Conservation (phyloP, 805 yeast species). For the Peterozyma toletana region DNA sequence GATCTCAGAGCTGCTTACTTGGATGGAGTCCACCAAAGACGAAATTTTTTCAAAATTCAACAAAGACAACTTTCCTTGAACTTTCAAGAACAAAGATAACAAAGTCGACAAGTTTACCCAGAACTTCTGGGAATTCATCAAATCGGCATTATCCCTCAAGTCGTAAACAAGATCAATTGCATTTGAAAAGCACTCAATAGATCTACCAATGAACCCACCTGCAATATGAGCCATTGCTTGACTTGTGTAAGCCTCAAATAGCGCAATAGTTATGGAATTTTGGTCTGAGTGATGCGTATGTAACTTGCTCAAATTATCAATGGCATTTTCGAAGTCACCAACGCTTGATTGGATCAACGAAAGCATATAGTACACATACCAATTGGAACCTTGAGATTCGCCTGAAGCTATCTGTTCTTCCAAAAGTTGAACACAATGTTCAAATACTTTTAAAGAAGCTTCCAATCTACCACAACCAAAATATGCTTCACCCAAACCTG, state of each 20-base stretch:
- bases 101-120: conserved; percentile 67
- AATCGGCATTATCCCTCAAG: not conserved
- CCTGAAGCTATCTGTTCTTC: not conserved
- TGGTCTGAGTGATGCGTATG: conserved; percentile 4
- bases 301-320: conserved; percentile 29
- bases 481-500: conserved; percentile 97
- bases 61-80: conserved; percentile 43
- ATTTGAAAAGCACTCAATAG: conserved; percentile 36
- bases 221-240: conserved; percentile 44
- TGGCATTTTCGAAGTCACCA: conserved; percentile 60
- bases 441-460: conserved; percentile 80
- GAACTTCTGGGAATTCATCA: conserved; percentile 34
- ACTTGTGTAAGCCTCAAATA: conserved; percentile 50
- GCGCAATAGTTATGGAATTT: conserved; percentile 38
- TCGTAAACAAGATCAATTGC: conserved; percentile 28
- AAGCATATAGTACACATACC: conserved; percentile 60
- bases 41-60: conserved; percentile 42
- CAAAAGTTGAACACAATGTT: conserved; percentile 36
- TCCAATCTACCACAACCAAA: conserved; percentile 75
- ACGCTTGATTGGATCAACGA: conserved; percentile 59
- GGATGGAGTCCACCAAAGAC: conserved; percentile 11
- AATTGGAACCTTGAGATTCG: conserved; percentile 41
- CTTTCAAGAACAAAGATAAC: conserved; percentile 40
- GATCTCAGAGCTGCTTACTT: conserved; percentile 6
- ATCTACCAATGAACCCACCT: conserved; percentile 64